Evolutionary conservation across 1,139 yeast genomes (phyloP).

Genomic region (Yamadazyma mexicana): DNA sequence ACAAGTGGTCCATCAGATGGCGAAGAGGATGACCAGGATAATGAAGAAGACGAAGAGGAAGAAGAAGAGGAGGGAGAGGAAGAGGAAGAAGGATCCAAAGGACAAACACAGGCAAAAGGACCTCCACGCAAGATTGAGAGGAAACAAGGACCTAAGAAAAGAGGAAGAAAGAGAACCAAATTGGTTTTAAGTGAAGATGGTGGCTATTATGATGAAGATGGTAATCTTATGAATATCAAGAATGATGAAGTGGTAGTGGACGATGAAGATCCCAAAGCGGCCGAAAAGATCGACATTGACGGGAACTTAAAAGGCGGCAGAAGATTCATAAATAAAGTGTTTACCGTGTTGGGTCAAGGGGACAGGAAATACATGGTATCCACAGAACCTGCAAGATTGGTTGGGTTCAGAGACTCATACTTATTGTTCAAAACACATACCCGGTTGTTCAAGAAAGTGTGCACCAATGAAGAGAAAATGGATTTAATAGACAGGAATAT

Average conservation of each 20-base stretch:
- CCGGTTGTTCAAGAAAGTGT: conserved; percentile 67
- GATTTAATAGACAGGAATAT: conserved; percentile 80
- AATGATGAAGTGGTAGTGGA: conserved; percentile 83
- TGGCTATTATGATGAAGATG: conserved; percentile 47
- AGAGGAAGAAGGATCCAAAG: conserved; percentile 21
- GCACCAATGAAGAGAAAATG: conserved; percentile 77
- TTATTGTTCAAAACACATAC: conserved; percentile 84
- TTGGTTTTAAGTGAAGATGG: conserved; percentile 39
- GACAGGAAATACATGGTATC: conserved; percentile 81
- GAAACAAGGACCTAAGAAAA: conserved; percentile 32
- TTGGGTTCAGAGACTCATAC: conserved; percentile 93
- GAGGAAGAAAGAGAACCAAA: conserved; percentile 49
- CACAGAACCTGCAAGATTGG: conserved; percentile 93
- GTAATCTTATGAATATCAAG: conserved; percentile 53
- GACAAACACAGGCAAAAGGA: conserved; percentile 18
- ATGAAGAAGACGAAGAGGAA: conserved; percentile 25
- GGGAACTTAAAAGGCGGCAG: conserved; percentile 80
- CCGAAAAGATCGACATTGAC: conserved; percentile 62
- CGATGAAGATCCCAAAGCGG: conserved; percentile 74
- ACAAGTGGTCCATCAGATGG: conserved; percentile 17
- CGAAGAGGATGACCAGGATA: conserved; percentile 21
- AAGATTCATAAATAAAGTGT: conserved; percentile 76
- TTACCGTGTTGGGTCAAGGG: conserved; percentile 75
- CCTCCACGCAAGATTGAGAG: conserved; percentile 11
- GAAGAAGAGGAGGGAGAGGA: conserved; percentile 26